Evolutionary conservation across 768 basidiomycete genomes (phyloP).

Genomic region (Tubosaeta brunneosetosa): DNA sequence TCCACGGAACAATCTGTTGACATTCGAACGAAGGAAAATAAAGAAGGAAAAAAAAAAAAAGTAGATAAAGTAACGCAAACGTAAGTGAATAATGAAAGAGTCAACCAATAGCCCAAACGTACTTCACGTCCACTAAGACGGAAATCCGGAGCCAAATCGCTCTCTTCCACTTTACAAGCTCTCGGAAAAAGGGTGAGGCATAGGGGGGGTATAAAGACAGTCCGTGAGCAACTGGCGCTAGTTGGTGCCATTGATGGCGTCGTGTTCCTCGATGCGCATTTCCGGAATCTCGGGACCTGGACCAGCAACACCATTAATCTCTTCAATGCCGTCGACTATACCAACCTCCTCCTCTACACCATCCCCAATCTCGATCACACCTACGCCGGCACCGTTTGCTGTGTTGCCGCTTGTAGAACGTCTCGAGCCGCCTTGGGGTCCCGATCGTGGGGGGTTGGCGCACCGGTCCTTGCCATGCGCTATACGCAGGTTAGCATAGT

Average conservation of each 20-base stretch:
- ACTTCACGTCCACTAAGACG: constrained; percentile 19
- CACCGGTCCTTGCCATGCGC: constrained; percentile 96
- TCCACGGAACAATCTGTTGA: constrained; percentile 16
- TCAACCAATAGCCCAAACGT: constrained; percentile 60
- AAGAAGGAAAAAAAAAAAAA: constrained; percentile 19
- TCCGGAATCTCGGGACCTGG: constrained; percentile 31
- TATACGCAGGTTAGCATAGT: constrained; percentile 85
- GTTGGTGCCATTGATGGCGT: constrained; percentile 22
- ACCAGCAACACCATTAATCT: constrained; percentile 17
- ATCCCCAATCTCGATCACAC: constrained; percentile 15
- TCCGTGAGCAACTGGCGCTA: constrained; percentile 19
- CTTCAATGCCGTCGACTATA: constrained; percentile 22
- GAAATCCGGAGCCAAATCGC: constrained; percentile 42
- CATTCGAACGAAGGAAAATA: constrained; percentile 28
- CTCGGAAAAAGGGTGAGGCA: constrained; percentile 21
- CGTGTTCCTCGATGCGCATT: constrained; percentile 42
- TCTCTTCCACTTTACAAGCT: constrained; percentile 34
- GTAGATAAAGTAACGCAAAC: constrained; percentile 29
- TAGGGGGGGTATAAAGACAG: constrained; percentile 27
- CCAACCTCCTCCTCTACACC: constrained; percentile 22
- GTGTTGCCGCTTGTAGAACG: constrained; percentile 43
- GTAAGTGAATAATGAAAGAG: constrained; percentile 47
- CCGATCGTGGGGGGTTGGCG: constrained; percentile 85
- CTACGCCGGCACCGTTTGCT: constrained; percentile 10
- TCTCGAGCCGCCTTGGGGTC: constrained; percentile 64